Evolutionary conservation across 1,284 basidiomycete genomes (phyloP).

Genomic region (Laetiporus sulphureus): DNA sequence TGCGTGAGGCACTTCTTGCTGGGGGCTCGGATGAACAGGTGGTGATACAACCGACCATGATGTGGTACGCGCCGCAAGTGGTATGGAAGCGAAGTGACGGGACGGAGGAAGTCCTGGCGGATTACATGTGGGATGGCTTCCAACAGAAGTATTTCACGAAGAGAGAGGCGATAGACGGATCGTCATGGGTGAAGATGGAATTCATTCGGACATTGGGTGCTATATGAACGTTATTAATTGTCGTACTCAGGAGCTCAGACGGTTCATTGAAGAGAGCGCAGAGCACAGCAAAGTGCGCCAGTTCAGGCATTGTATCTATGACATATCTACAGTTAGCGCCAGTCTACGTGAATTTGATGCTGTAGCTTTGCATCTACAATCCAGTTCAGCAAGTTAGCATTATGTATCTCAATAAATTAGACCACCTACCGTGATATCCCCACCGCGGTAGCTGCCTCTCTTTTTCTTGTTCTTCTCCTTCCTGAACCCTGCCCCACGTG

Average conservation of each 20-base stretch:
- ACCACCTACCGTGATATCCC: slow-evolving; percentile 78
- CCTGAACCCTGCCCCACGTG: slow-evolving; percentile 89
- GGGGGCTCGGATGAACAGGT: slow-evolving; percentile 16
- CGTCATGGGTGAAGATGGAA: slow-evolving; percentile 39
- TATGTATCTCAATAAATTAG: neutral
- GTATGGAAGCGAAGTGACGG: slow-evolving; percentile 14
- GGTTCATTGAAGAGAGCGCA: too few species aligned
- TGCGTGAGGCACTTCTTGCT: slow-evolving; percentile 5
- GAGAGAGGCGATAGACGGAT: neutral
- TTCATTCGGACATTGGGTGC: slow-evolving; percentile 42
- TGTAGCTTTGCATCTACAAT: slow-evolving; percentile 68
- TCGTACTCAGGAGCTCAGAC: too few species aligned
- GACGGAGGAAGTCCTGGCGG: slow-evolving; percentile 10
- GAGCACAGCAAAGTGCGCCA: too few species aligned
- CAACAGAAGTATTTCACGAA: slow-evolving; percentile 3
- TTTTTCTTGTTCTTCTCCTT: slow-evolving; percentile 99
- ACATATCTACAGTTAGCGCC: too few species aligned
- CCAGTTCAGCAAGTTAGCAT: slow-evolving; percentile 8
- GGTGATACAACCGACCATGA: slow-evolving; percentile 30
- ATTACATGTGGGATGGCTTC: slow-evolving; percentile 7
- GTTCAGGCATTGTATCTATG: too few species aligned
- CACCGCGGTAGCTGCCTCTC: slow-evolving; percentile 86
- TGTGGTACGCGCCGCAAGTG: slow-evolving; percentile 45
- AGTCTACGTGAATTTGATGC: slow-evolving; percentile 91
- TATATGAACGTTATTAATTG: slow-evolving; percentile 19